phyloP scores from a whole-genome alignment of 352 stramenopile genomes.

The Pythium coloratum region DNA sequence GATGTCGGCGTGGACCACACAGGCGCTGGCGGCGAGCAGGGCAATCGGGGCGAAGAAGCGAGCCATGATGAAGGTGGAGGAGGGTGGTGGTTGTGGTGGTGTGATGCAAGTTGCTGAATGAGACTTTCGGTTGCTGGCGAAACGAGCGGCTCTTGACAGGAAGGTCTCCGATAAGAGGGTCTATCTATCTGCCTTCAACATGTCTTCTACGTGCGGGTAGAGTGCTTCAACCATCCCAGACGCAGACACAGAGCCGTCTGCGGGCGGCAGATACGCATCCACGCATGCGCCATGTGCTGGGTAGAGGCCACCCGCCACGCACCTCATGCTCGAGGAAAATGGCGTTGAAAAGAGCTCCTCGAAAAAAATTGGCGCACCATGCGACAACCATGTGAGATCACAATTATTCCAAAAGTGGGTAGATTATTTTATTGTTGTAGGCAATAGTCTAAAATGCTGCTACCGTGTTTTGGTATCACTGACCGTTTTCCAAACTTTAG shows the following conservation, averaged over 20 bases:
- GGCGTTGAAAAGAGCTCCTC: background rate
- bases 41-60: constrained; percentile 22
- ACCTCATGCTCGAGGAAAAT: background rate
- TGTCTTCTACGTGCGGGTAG: too few species aligned
- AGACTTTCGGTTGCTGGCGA: background rate
- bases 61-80: constrained; percentile 17
- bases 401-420: constrained; percentile 1
- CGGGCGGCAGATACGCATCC: background rate
- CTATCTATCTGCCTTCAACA: too few species aligned
- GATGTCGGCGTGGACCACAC: constrained; percentile 13
- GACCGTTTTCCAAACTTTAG: background rate
- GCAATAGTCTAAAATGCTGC: too few species aligned
- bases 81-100: constrained; percentile 7
- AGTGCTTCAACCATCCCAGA: too few species aligned
- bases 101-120: constrained; percentile 26
- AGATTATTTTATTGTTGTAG: too few species aligned
- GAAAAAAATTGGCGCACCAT: background rate
- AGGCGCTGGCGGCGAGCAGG: constrained; percentile 13
- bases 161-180: too few species aligned
- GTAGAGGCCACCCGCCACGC: background rate
- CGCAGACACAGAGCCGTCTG: too few species aligned
- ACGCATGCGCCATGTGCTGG: constrained; percentile 4
- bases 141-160: too few species aligned
- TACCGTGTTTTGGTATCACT: background rate
- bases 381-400: background rate